Percentiles rank a stretch among this genome's conserved stretches.
Evolutionary conservation across 192 early-diverging fungal species (phyloP).

Genomic region (Coemansia sp.): DNA sequence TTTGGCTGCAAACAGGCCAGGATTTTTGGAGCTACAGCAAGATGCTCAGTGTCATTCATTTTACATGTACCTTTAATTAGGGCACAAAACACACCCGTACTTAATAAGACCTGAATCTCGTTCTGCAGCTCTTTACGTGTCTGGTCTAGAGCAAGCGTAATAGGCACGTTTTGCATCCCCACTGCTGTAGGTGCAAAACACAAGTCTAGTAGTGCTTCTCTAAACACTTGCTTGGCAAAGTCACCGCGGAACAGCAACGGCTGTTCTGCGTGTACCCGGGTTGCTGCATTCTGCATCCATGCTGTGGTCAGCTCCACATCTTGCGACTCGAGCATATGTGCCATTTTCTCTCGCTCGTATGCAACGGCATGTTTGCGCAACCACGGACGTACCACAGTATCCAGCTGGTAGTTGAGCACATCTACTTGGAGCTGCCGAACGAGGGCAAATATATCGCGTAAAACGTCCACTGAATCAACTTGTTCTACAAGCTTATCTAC

Average conservation of each 20-base stretch:
- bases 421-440: conserved; percentile 32
- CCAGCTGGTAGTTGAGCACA: conserved; percentile 40
- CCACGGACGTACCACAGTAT: conserved; percentile 41
- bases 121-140: conserved; percentile 31
- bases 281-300: conserved; percentile 27
- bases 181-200: conserved; percentile 26
- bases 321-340: conserved; percentile 8
- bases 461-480: conserved; percentile 1
- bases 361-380: conserved; percentile 31
- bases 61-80: conserved; percentile 5
- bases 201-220: conserved; percentile 33
- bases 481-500: conserved; percentile 10
- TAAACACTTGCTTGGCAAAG: conserved; percentile 21
- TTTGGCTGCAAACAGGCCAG: conserved; percentile 15
- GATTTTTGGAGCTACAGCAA: conserved; percentile 7
- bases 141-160: conserved; percentile 25
- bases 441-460: conserved; percentile 17
- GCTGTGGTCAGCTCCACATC: conserved; percentile 7
- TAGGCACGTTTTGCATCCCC: conserved; percentile 6
- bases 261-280: background rate
- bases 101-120: conserved; percentile 31
- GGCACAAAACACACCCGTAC: conserved; percentile 20
- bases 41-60: conserved; percentile 7
- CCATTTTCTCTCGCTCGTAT: conserved; percentile 34
- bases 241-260: background rate